Percentiles rank a stretch among this genome's conserved stretches.
phyloP scores from a whole-genome alignment of 805 yeast genomes.

The Ogataea chonburiensis region DNA sequence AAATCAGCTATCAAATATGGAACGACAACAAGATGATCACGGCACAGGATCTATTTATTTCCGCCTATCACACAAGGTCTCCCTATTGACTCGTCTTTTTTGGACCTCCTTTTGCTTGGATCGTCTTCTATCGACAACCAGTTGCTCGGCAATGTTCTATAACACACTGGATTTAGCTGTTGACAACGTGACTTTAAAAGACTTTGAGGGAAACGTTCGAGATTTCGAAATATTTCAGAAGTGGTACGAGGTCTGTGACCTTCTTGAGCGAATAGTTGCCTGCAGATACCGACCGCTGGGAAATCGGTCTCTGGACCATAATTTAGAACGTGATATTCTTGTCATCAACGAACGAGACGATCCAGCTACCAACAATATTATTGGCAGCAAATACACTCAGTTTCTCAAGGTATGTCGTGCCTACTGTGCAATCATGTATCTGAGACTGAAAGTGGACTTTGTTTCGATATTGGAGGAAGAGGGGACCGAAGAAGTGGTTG shows the following conservation, averaged over 20 bases:
- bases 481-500: conserved; percentile 5
- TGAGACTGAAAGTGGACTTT: conserved; percentile 31
- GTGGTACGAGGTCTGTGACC: conserved; percentile 25
- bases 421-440: conserved; percentile 26
- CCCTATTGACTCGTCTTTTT: conserved; percentile 28
- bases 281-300: conserved; percentile 32
- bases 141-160: conserved; percentile 30
- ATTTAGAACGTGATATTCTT: conserved; percentile 27
- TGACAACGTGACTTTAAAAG: conserved; percentile 24
- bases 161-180: conserved; percentile 29
- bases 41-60: conserved; percentile 15
- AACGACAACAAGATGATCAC: conserved; percentile 1
- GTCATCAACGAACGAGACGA: conserved; percentile 11
- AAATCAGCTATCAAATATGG: conserved; percentile 17
- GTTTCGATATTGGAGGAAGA: conserved; percentile 28
- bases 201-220: conserved; percentile 26
- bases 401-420: conserved; percentile 22
- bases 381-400: conserved; percentile 17
- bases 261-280: conserved; percentile 29
- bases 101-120: conserved; percentile 34
- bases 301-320: conserved; percentile 24
- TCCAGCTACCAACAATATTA: background rate
- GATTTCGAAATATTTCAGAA: conserved; percentile 28
- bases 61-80: conserved; percentile 22
- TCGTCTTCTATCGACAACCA: conserved; percentile 29